Evolutionary conservation across 441 rosid genomes (phyloP), one percentile per base, ranked within the genome.

Genomic region (Jatropha podagrica): DNA sequence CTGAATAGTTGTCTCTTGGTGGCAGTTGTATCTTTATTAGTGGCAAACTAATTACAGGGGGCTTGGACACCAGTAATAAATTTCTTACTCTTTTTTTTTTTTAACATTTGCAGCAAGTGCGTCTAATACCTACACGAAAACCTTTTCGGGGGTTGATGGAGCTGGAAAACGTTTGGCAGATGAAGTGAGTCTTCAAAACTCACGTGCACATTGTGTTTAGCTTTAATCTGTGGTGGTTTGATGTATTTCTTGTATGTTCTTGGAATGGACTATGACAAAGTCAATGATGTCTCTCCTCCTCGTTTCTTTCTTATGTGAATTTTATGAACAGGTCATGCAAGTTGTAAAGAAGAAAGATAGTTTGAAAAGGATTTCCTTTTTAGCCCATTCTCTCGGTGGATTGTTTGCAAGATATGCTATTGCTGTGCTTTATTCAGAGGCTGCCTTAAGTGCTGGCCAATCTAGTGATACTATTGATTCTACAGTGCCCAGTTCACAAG

Each of bases 301-400:
- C 54, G 65, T 72, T 23, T 42, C 56, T 56, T 23, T 26, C 72
- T 46, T 9, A 1, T 11, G 12, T 56, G 66, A 63, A 61, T 78
- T 79, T 81, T 76, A 59, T 70, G 17, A 80, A 76, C 73, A 94
- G 98, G 90, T 95, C 76, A 77, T 69, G 79, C 87, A 84, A 91
- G 86, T 92, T 80, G 90, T 90, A 40, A 81, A 86, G 77, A 90
- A 86, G 87, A 87, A 85, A 46, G 85, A 85, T 26, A 81, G 87
- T 78, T 85, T 95, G 75, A 92, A 88, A 83, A 91, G 79, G 89
- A 91, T 95, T 65, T 95, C 98, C 76, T 88, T 95, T 83, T 74
- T 95, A 71, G 97, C 98, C 69, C 98, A 95, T 85, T 95, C 98
- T 77, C 97, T 95, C n/a, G 98, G 98, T 52, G 98, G 98, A 44